phyloP scores from a whole-genome alignment of 2,329 filamentous ascomycete genomes.

The Calonectria leucothoes region DNA sequence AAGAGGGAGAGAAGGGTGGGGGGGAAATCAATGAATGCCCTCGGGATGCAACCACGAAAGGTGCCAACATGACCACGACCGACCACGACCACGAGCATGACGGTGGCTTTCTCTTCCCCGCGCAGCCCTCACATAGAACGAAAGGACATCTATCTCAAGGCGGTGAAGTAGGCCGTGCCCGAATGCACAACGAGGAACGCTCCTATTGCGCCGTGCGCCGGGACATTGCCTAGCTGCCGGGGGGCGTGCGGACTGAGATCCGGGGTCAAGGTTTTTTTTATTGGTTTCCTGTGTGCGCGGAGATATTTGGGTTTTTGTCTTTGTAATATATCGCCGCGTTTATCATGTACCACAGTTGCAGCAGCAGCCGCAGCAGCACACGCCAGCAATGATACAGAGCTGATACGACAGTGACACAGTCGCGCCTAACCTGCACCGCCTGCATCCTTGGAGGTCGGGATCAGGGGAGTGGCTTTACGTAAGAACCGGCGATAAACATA shows the following conservation, averaged over 20 bases:
- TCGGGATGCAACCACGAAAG: conserved; percentile 17
- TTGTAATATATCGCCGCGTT: background rate
- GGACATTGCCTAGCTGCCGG: background rate
- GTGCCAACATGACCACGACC: background rate
- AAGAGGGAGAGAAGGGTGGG: too few species aligned
- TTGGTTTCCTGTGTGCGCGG: background rate
- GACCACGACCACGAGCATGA: background rate
- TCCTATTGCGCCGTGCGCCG: background rate
- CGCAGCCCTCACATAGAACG: background rate
- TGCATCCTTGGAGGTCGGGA: background rate
- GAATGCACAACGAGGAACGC: background rate
- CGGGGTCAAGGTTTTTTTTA: background rate
- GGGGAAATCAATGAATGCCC: background rate
- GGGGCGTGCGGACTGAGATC: background rate
- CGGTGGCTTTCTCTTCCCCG: background rate
- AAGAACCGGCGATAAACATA: background rate
- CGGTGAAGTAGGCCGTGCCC: conserved; percentile 14
- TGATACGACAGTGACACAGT: conserved; percentile 4
- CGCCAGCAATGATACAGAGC: background rate
- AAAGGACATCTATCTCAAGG: background rate
- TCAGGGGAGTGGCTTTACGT: conserved; percentile 1
- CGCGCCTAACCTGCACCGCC: background rate
- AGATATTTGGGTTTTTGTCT: background rate
- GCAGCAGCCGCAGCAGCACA: background rate
- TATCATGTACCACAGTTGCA: background rate